These are phyloP conservation scores for Gastrolobium villosum DNA, from an alignment of 306 rosid genomes.

Conservation along the genomic window DNA sequence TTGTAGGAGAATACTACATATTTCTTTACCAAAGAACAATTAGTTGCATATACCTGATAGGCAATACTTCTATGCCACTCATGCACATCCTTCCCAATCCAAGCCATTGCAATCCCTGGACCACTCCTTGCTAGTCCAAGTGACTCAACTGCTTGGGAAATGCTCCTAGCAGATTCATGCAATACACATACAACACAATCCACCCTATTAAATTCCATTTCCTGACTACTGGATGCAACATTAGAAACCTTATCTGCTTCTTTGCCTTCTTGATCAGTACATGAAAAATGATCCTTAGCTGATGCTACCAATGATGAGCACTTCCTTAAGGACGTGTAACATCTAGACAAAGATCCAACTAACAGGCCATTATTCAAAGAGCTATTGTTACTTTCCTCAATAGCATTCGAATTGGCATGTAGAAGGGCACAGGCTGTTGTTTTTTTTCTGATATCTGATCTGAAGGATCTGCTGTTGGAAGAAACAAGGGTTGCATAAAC, in stretches of 20 bases:
- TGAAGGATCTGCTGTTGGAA: slow-evolving; percentile 51
- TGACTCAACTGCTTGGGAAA: slow-evolving; percentile 64
- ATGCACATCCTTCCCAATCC: slow-evolving; percentile 78
- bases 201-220: slow-evolving; percentile 59
- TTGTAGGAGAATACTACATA: not conserved
- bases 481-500: slow-evolving; percentile 34
- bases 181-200: slow-evolving; percentile 59
- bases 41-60: slow-evolving; percentile 56
- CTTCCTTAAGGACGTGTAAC: slow-evolving; percentile 49
- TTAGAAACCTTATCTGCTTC: slow-evolving; percentile 44
- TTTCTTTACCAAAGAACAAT: not conserved
- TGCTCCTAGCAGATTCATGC: slow-evolving; percentile 76
- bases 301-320: slow-evolving; percentile 50
- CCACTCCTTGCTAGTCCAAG: slow-evolving; percentile 62
- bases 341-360: slow-evolving; percentile 47
- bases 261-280: slow-evolving; percentile 49
- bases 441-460: slow-evolving; percentile 53
- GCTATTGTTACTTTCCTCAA: slow-evolving; percentile 50
- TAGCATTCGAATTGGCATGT: slow-evolving; percentile 45
- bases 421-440: slow-evolving; percentile 41
- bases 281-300: slow-evolving; percentile 44
- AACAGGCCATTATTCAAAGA: slow-evolving; percentile 43
- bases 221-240: slow-evolving; percentile 42
- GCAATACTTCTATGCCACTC: slow-evolving; percentile 71
- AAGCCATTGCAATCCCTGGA: slow-evolving; percentile 78